Evolutionary conservation across 139 green algal genomes (phyloP).

Genomic region (Zygnema circumcarinatum): DNA sequence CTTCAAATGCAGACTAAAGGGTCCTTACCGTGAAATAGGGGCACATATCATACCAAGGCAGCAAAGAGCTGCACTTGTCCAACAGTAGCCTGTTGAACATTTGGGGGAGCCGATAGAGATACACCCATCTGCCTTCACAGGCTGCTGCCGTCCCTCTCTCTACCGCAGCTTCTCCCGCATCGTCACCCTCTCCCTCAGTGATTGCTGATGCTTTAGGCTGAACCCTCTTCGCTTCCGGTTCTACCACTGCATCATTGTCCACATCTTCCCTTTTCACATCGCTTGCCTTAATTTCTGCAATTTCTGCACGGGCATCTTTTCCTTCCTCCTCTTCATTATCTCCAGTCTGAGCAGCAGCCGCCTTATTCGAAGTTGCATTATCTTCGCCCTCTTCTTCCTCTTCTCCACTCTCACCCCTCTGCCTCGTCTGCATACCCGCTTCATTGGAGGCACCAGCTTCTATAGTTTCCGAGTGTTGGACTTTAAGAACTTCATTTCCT

Average conservation of each 20-base stretch:
- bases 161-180: neutral
- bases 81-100: slow-evolving; percentile 24
- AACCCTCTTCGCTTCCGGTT: neutral
- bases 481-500: too few species aligned
- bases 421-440: neutral
- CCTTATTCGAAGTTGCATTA: neutral
- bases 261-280: neutral
- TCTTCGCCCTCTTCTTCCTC: neutral
- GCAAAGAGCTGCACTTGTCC: slow-evolving; percentile 23
- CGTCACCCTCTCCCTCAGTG: neutral
- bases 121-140: slow-evolving; percentile 1
- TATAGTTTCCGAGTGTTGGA: too few species aligned
- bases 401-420: neutral
- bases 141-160: neutral
- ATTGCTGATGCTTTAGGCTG: neutral
- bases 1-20: too few species aligned
- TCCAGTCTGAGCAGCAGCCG: neutral
- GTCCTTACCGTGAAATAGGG: slow-evolving; percentile 23
- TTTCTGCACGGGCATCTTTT: neutral
- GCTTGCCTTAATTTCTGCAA: neutral
- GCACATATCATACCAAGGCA: slow-evolving; percentile 48
- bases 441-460: neutral
- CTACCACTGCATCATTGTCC: neutral
- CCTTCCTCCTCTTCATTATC: neutral
- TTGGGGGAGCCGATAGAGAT: slow-evolving; percentile 13